Evolutionary conservation across 2,329 filamentous ascomycete genomes (phyloP).

Genomic region (Penicillium vulpinum): DNA sequence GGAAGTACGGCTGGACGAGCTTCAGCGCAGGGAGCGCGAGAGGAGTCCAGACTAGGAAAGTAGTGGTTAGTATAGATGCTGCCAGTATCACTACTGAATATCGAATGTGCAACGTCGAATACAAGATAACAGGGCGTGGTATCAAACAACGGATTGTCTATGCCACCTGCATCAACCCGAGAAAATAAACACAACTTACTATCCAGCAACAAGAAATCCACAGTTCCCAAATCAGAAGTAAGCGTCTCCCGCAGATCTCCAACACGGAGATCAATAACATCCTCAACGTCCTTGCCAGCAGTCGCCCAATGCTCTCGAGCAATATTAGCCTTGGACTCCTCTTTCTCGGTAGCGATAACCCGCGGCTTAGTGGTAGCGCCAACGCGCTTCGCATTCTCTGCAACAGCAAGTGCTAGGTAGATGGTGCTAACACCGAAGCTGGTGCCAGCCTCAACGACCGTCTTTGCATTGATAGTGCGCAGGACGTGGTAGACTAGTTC

Average conservation of each 20-base stretch:
- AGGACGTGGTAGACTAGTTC: constrained; percentile 57
- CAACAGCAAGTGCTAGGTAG: constrained; percentile 60
- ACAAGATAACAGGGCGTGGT: background rate
- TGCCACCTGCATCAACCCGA: too few relatives aligned
- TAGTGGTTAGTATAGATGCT: background rate
- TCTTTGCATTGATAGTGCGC: constrained; percentile 50
- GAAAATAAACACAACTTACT: constrained; percentile 50
- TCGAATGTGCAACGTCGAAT: background rate
- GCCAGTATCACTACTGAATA: background rate
- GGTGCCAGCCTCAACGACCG: constrained; percentile 62
- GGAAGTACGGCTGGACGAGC: constrained; percentile 15
- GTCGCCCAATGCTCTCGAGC: constrained; percentile 57
- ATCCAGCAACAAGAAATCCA: constrained; percentile 62
- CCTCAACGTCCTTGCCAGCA: constrained; percentile 51
- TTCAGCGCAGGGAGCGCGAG: constrained; percentile 50
- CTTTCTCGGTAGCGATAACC: constrained; percentile 64
- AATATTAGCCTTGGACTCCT: constrained; percentile 53
- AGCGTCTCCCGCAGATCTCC: constrained; percentile 60
- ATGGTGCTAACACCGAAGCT: constrained; percentile 64
- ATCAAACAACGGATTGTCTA: too few relatives aligned
- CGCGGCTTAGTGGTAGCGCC: constrained; percentile 22
- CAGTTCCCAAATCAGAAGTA: constrained; percentile 47
- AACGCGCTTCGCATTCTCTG: constrained; percentile 43
- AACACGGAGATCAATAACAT: constrained; percentile 57
- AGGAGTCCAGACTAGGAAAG: constrained; percentile 56